Evolutionary conservation across 2,329 filamentous ascomycete species (phyloP).

Genomic region (Fusarium penzigii): DNA sequence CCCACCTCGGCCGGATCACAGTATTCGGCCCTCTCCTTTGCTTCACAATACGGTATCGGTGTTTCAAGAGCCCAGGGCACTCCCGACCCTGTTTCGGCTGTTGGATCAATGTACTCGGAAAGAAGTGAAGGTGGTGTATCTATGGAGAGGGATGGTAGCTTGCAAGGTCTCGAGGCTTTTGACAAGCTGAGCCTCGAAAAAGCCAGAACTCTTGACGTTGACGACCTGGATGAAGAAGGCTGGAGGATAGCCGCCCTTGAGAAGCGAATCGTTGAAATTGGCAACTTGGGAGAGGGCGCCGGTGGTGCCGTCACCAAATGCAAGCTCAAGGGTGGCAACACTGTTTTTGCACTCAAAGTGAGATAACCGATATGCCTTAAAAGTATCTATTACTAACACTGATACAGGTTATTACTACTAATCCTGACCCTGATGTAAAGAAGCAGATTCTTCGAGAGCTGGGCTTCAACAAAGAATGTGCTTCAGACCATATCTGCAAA

Average conservation of each 20-base stretch:
- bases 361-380: constrained; percentile 18
- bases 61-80: constrained; percentile 65
- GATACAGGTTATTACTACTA: constrained; percentile 88
- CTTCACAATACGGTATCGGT: constrained; percentile 69
- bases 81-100: constrained; percentile 85
- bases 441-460: constrained; percentile 97
- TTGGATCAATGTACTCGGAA: constrained; percentile 82
- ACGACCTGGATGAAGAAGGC: constrained; percentile 91
- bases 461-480: constrained; percentile 97
- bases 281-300: constrained; percentile 89
- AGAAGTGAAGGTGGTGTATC: constrained; percentile 70
- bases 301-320: constrained; percentile 94
- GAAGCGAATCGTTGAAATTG: constrained; percentile 83
- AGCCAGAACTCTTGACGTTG: constrained; percentile 82
- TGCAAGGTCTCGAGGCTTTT: constrained; percentile 74
- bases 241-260: constrained; percentile 93
- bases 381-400: constrained; percentile 16
- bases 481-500: constrained; percentile 91
- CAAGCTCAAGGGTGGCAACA: constrained; percentile 87
- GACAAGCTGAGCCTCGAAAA: constrained; percentile 82
- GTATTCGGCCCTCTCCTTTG: constrained; percentile 81
- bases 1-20: constrained; percentile 87
- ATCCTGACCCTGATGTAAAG: constrained; percentile 96
- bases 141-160: constrained; percentile 83
- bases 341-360: constrained; percentile 94